Evolutionary conservation across 1,284 basidiomycete species (phyloP), one percentile per base, ranked within the genome.

Genomic region (Cryptococcus sp.): DNA sequence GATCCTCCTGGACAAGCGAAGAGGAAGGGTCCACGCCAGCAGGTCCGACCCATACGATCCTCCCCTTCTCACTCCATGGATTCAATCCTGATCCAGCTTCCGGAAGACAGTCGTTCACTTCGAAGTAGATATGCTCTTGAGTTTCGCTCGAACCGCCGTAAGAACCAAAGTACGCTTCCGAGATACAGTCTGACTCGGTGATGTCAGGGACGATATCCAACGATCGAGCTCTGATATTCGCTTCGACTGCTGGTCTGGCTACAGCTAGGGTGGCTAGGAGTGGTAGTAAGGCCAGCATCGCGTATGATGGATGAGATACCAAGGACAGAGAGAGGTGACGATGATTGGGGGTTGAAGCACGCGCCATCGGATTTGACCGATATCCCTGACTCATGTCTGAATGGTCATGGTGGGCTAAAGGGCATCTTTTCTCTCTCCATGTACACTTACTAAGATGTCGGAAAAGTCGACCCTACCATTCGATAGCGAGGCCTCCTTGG

Each of bases 31-130:
- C 57, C 2, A 70, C 63, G 4, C 69, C 71, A 19, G 67, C 66
- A 36, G 60, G 63, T 11, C 71, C 71, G 23, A 72, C 59, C 71
- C 71, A 73, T 9, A 73, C 60, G 3, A 71, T 22, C n/a, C 62
- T 36, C 14, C 57, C 55, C 2, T 43, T 44, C 4, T 60, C 54
- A 13, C 23, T 41, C 13, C 49, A 34, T 1, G 34, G 32, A 10
- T 42, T 45, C 19, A 41, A 10, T 1, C 44, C 45, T 16, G 65
- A 32, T 7, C 55, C 56, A 2, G 53, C 53, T 28, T 67, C 19
- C 1, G 56, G 58, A 9, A 61, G 69, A 40, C 57, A 56, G 34
- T 54, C 50, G 23, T 51, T 43, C 5, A 49, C 19, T 7, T 54
- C 54, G 28, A 59, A 21, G 40, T 51, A 59, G 46, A 59, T 53